phyloP scores from a whole-genome alignment of 2,329 filamentous ascomycete species.

The Bipolaris cookei region DNA sequence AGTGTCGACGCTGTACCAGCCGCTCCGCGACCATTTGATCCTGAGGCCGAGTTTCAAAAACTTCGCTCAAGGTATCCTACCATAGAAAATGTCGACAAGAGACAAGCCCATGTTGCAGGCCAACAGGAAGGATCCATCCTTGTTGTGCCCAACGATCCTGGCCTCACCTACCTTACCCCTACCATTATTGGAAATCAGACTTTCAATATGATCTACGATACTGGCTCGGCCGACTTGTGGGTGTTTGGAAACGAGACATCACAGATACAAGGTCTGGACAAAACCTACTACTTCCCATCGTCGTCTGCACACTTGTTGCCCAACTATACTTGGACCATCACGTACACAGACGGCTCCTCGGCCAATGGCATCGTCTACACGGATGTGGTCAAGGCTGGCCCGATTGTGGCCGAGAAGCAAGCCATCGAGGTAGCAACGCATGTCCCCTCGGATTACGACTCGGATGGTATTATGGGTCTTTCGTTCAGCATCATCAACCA shows the following conservation, averaged over 20 bases:
- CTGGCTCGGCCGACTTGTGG: slow-evolving; percentile 1
- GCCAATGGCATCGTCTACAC: not conserved
- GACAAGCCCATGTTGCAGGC: not conserved
- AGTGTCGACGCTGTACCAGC: not conserved
- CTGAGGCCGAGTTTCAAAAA: not conserved
- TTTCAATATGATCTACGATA: not conserved
- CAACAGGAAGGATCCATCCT: not conserved
- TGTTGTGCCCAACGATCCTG: not conserved
- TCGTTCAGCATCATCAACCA: not conserved
- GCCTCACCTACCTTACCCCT: not conserved
- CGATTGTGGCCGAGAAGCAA: not conserved
- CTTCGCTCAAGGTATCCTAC: not conserved
- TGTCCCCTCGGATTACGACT: not conserved
- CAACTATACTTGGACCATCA: not conserved
- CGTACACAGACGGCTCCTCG: not conserved
- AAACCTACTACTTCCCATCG: not conserved
- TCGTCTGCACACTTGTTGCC: not conserved
- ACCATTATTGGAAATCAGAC: not conserved
- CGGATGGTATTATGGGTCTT: not conserved
- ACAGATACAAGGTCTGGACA: not conserved
- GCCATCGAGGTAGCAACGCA: not conserved
- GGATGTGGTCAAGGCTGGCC: not conserved
- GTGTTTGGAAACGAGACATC: not conserved
- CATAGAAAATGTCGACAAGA: not conserved
- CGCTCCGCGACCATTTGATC: not conserved